Conservation (phyloP, 768 basidiomycete species). For the Tulasnella sp. region DNA sequence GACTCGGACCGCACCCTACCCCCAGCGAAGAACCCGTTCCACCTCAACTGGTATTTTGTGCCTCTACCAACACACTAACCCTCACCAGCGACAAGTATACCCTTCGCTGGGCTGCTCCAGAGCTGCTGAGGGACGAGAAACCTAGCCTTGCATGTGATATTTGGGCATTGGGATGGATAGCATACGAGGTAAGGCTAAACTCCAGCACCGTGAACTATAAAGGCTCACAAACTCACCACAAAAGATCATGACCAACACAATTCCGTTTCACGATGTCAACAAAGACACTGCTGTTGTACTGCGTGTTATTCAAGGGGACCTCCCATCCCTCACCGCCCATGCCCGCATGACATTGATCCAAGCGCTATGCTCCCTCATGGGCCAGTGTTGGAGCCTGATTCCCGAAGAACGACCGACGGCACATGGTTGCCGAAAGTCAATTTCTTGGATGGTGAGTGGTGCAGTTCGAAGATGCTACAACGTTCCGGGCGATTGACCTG, state of each 20-base stretch:
- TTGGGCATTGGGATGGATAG: neutral
- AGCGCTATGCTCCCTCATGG: neutral
- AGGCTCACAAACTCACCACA: neutral
- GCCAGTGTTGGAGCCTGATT: neutral
- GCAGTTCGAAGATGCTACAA: neutral
- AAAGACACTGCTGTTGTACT: neutral
- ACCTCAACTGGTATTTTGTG: neutral
- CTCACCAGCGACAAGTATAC: neutral
- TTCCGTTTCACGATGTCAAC: neutral
- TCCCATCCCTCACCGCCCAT: neutral
- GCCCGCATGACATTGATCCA: neutral
- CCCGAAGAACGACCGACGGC: neutral
- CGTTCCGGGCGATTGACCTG: too few relatives aligned
- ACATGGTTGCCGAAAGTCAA: neutral
- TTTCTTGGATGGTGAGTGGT: neutral
- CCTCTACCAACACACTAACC: neutral
- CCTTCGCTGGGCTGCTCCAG: neutral
- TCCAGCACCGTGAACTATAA: neutral
- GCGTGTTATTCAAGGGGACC: neutral
- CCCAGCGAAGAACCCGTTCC: neutral
- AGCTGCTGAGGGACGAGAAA: neutral
- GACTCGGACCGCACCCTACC: neutral
- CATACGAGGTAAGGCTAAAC: neutral
- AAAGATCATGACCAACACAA: neutral
- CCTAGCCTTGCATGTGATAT: neutral